phyloP scores from a whole-genome alignment of 495 filamentous ascomycete species.

The Letharia lupina region DNA sequence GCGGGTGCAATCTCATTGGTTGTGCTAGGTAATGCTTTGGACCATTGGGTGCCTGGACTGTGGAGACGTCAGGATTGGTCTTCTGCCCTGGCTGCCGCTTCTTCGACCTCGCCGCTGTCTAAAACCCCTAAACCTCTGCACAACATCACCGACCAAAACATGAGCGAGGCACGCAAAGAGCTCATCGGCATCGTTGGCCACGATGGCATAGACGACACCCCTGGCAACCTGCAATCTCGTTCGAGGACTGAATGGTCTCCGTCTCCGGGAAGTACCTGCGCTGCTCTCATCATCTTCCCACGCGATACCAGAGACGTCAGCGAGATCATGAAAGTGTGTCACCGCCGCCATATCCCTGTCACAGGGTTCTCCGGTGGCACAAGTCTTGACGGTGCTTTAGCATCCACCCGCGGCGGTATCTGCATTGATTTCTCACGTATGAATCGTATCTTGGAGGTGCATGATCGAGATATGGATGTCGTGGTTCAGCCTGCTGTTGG shows the following conservation, averaged over 20 bases:
- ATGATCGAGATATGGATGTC: conserved; percentile 53
- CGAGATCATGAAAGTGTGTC: conserved; percentile 55
- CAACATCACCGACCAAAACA: conserved; percentile 10
- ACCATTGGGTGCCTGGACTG: neutral
- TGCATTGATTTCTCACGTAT: conserved; percentile 59
- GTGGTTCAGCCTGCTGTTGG: conserved; percentile 60
- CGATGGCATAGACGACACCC: conserved; percentile 8
- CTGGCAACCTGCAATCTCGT: conserved; percentile 6
- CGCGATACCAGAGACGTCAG: conserved; percentile 48
- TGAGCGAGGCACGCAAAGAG: conserved; percentile 15
- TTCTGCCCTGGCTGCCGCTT: neutral
- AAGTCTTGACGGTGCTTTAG: conserved; percentile 55
- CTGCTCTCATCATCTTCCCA: conserved; percentile 41
- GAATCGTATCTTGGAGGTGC: conserved; percentile 49
- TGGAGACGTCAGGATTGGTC: neutral
- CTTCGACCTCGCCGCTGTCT: conserved; percentile 1
- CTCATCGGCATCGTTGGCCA: conserved; percentile 12
- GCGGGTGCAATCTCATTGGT: neutral
- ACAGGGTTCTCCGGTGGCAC: conserved; percentile 58
- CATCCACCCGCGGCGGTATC: conserved; percentile 52
- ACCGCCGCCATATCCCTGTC: conserved; percentile 51
- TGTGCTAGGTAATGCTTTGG: neutral
- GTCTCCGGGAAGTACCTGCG: conserved; percentile 1
- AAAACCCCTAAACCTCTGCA: neutral
- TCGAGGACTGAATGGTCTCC: conserved; percentile 20